These are phyloP conservation scores for Ceratobasidium sp. DNA, from an alignment of 1,284 basidiomycete species.

Conservation along the genomic window DNA sequence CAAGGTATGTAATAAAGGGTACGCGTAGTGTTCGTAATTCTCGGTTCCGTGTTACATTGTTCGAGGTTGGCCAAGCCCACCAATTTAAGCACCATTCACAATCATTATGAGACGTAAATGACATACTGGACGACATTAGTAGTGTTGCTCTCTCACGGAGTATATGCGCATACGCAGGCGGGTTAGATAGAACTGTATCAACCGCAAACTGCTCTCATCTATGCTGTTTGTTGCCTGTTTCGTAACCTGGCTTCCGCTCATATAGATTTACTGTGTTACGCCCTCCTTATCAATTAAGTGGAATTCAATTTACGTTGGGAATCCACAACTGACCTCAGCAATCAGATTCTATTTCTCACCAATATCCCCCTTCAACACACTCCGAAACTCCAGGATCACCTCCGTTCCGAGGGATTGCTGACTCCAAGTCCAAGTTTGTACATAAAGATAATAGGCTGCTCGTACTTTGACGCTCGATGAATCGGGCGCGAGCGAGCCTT, in stretches of 20 bases:
- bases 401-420: no score
- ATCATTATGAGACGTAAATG: slow-evolving; percentile 15
- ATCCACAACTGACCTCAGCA: slow-evolving; percentile 54
- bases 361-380: slow-evolving; percentile 65
- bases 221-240: slow-evolving; percentile 61
- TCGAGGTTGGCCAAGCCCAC: slow-evolving; percentile 71
- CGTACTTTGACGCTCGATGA: no score
- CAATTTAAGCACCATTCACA: slow-evolving; percentile 51
- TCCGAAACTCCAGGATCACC: slow-evolving; percentile 65
- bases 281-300: not conserved
- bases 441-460: no score
- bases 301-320: not conserved
- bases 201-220: slow-evolving; percentile 65
- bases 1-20: slow-evolving; percentile 67
- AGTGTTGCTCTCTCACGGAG: slow-evolving; percentile 74
- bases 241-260: slow-evolving; percentile 66
- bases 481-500: no score
- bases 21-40: slow-evolving; percentile 69
- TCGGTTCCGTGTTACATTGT: slow-evolving; percentile 63
- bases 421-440: no score
- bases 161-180: slow-evolving; percentile 72
- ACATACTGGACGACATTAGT: slow-evolving; percentile 69
- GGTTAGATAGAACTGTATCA: slow-evolving; percentile 75
- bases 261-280: slow-evolving; percentile 55
- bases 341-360: slow-evolving; percentile 64